Evolutionary conservation across 768 basidiomycete species (phyloP).

Genomic region (Cyclocybe cylindracea): DNA sequence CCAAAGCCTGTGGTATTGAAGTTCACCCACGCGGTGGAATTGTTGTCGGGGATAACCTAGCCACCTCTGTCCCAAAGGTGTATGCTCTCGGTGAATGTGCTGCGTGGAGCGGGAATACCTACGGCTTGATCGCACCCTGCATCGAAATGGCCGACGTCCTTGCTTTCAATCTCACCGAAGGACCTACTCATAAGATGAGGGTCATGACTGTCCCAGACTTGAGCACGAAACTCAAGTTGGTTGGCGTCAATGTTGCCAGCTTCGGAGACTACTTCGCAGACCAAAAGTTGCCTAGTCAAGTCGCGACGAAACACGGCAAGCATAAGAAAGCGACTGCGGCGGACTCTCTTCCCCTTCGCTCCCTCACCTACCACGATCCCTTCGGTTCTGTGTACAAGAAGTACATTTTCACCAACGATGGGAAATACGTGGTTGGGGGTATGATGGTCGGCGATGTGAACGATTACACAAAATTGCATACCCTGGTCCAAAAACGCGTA

Average conservation of each 20-base stretch:
- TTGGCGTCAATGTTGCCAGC: conserved; percentile 55
- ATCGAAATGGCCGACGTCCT: conserved; percentile 78
- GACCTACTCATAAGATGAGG: conserved; percentile 31
- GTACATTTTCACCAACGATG: conserved; percentile 72
- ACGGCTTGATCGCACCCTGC: conserved; percentile 76
- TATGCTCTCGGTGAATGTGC: conserved; percentile 82
- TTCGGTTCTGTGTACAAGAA: conserved; percentile 76
- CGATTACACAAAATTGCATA: conserved; percentile 70
- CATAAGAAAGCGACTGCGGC: background rate
- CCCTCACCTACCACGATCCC: conserved; percentile 70
- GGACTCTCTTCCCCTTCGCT: conserved; percentile 44
- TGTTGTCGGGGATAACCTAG: conserved; percentile 54
- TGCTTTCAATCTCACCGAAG: conserved; percentile 69
- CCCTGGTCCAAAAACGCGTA: conserved; percentile 70
- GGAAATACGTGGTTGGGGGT: conserved; percentile 71
- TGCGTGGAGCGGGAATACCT: conserved; percentile 64
- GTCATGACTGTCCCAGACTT: conserved; percentile 62
- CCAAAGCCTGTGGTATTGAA: conserved; percentile 50
- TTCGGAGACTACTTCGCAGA: conserved; percentile 78
- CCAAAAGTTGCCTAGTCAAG: conserved; percentile 26
- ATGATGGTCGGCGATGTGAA: conserved; percentile 80
- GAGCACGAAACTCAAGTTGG: conserved; percentile 60
- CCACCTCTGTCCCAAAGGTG: conserved; percentile 58
- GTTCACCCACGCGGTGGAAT: conserved; percentile 55
- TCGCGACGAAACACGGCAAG: conserved; percentile 9